Percentiles rank a stretch among this genome's conserved stretches.
Evolutionary conservation across 75 land plant species (phyloP).

Genomic region (Gnetum montanum): DNA sequence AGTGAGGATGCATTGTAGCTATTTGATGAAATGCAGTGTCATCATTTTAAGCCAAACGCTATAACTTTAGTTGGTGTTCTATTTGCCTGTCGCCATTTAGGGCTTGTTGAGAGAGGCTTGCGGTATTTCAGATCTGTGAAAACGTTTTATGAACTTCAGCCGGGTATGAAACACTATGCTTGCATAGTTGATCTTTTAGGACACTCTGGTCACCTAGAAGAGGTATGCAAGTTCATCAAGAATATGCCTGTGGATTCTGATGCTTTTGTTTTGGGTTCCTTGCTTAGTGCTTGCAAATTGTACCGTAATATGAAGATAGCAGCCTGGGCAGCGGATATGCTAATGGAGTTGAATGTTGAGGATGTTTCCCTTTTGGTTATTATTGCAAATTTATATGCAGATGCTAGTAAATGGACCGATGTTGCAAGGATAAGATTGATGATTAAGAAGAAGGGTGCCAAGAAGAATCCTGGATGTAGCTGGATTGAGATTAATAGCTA

Average conservation of each 20-base stretch:
- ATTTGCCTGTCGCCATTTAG: neutral
- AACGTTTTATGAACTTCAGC: neutral
- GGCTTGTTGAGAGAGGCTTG: neutral
- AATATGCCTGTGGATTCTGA: slow-evolving; percentile 27
- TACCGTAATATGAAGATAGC: slow-evolving; percentile 29
- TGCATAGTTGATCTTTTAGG: slow-evolving; percentile 60
- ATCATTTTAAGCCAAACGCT: neutral
- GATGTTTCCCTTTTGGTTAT: slow-evolving; percentile 26
- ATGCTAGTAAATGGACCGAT: slow-evolving; percentile 34
- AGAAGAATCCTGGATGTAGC: slow-evolving; percentile 39
- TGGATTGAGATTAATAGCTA: slow-evolving; percentile 25
- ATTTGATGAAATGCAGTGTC: neutral
- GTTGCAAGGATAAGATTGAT: slow-evolving; percentile 19
- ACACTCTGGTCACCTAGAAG: slow-evolving; percentile 35
- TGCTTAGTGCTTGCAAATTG: slow-evolving; percentile 42
- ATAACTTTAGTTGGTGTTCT: neutral
- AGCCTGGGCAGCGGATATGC: slow-evolving; percentile 7
- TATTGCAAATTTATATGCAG: slow-evolving; percentile 39
- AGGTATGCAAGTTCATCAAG: slow-evolving; percentile 28
- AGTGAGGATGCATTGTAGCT: neutral
- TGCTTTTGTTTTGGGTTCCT: slow-evolving; percentile 32
- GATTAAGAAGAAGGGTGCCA: slow-evolving; percentile 15
- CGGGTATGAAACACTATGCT: slow-evolving; percentile 36
- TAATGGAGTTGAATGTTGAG: slow-evolving; percentile 22
- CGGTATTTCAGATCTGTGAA: neutral